Base-by-base conservation (phyloP, 2,329 filamentous ascomycete species). In the Hymenoscyphus scutula region DNA sequence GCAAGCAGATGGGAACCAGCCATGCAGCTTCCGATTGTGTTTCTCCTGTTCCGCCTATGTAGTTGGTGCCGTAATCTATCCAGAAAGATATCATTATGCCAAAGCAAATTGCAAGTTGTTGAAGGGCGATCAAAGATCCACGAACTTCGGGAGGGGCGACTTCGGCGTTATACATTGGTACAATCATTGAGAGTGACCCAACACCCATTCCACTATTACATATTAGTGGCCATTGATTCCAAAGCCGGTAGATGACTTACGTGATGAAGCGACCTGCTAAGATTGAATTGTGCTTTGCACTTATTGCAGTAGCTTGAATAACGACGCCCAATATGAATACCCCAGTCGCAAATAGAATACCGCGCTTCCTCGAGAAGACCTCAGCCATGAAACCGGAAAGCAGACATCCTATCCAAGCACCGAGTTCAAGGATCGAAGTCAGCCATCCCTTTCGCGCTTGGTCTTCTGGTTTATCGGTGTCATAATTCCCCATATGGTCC, bases 391-490 rank as follows among this genome's bases (percentile, higher is more conserved):
- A 89, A 1, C 89, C 87, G 2, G 85, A 89, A 48, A 89, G 79
- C 2, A 93, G 75, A 0, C 87, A 84, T 41, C 90, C 90, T n/a
- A 91, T 72, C 89, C 89, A 92, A 53, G 89, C 89, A 59, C 89
- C 89, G 1, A 92, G 82, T 72, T 92, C 89, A 29, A 92, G 83
- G 66, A 91, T 91, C 1, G 89, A 80, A 0, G 83, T 85, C 5
- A 87, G 72, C 83, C 83, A 86, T 17, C 83, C 84, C 69, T 85
- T 85, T 66, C 82, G 80, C 5, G 81, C 81, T 69, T 81, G 78
- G 63, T 81, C 74, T n/a, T 77, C 77, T 38, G 75, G 70, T 64
- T 79, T 76, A 53, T 79, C 67, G 2, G 77, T 78, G 63, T 79
- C 78, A 65, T 84, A 84, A 37, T 79, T 78, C 57, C 81, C 82